Base-by-base conservation (phyloP, 208 protist species). In the Acanthamoeba sp. region DNA sequence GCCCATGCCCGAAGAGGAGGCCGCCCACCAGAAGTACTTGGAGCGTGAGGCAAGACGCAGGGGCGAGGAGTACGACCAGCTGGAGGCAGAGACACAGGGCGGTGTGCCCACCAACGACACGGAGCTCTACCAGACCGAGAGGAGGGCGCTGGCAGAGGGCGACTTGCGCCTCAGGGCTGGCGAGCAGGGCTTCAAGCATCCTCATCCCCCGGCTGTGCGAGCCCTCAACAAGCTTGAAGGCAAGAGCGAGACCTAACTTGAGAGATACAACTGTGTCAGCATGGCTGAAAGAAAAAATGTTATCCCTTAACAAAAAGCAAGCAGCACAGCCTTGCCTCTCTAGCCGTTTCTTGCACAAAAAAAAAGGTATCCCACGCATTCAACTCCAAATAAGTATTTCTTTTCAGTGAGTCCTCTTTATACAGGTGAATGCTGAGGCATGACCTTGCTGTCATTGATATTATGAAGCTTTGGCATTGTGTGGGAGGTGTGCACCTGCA, bases 141-240 rank as follows among this genome's bases (percentile, higher is more conserved):
- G 73, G 14, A 84, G 40, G 38, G 73, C 73, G 1, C 73, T 84
- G 38, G 48, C 73, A 27, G 73, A 84, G 40, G 73, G 73, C 38
- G 42, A 84, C 18, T 4, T 52, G 27, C 73, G 73, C 73, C n/a
- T 84, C 29, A 45, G n/a, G 73, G 73, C 73, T 29, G 73, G 73
- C 14, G 73, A 84, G 24, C 73, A 84, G 42, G 73, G 73, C 24
- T 34, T 84, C 40, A 84, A 84, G 73, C 16, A 84, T 5, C 73
- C 73, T 48, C 73, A 84, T 50, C 38, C 38, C 16, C 73, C 73
- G 1, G 73, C 73, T 27, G 73, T 52, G 1, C 36, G 73, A 10
- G n/a, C 40, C 2, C 48, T 84, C 73, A 76, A 76, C 66, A 76
- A 76, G 32, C 66, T 76, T 0, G 66, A 76, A 29, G 66, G 66